Base-by-base conservation (phyloP, 345 rosid genomes). In the Linum usitatissimum region DNA sequence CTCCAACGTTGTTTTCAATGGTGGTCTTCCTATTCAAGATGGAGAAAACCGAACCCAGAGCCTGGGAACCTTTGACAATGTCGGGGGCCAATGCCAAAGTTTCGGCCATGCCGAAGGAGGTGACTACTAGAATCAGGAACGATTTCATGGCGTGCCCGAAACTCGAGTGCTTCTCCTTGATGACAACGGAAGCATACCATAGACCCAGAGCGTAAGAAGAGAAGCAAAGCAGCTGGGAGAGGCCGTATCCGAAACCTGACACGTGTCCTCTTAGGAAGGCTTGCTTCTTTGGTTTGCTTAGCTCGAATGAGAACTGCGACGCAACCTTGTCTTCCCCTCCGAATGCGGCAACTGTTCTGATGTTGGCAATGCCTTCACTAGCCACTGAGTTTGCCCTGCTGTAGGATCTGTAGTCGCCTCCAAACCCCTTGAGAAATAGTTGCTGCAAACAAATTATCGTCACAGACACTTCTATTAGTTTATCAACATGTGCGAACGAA, bases 71-170 rank as follows among this genome's bases (percentile, higher is more conserved):
- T 84, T 88, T 91, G 28, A 86, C 86, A 55, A 88, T 80, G 68
- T 91, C 92, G 15, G 98, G 96, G 3, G 95, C 67, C 13, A 91
- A 85, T 36, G 98, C 87, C 36, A 91, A 84, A 7, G 98, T 84
- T 73, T 91, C 96, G 12, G 96, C 88, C 59, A 81, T 71, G 0
- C 84, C 70, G 57, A 67, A 69, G 62, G 96, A 84, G 5, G 96
- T 83, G 58, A 86, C 63, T 54, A 88, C 72, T 66, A 91, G 64
- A 6, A 91, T 80, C 85, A 88, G 79, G 75, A 83, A 91, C 61
- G 90, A 67, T 62, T 82, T 86, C 53, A 86, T 86, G 61, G 78
- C 66, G 55, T 81, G 64, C 21, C 80, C 76, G 5, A 91, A 88
- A 55, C 77, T 71, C 3, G 96, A 78, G 28, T 65, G 76, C 15